phyloP scores from a whole-genome alignment of 1,139 yeast genomes.

The Komagataea norvegica region DNA sequence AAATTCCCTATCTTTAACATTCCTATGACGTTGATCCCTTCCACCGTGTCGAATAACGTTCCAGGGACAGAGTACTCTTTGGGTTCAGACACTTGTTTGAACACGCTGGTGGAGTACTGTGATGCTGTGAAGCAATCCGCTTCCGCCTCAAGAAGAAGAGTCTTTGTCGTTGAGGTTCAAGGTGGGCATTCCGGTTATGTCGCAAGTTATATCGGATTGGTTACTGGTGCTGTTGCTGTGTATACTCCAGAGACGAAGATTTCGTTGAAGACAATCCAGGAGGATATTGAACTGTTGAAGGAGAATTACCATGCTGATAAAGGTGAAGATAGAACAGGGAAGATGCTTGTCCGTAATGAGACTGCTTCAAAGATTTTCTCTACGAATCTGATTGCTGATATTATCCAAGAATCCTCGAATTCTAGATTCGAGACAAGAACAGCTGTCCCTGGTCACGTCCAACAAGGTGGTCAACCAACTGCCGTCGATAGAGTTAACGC shows the following conservation, averaged over 20 bases:
- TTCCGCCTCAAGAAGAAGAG: slow-evolving; percentile 71
- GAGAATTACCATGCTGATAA: slow-evolving; percentile 69
- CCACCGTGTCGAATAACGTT: slow-evolving; percentile 80
- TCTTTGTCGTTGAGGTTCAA: slow-evolving; percentile 79
- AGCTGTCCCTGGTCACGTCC: slow-evolving; percentile 97
- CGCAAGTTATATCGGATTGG: slow-evolving; percentile 64
- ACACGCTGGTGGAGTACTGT: slow-evolving; percentile 68
- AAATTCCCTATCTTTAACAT: slow-evolving; percentile 69
- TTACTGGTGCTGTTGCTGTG: slow-evolving; percentile 70
- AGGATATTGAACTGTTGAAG: slow-evolving; percentile 56
- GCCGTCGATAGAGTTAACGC: slow-evolving; percentile 93
- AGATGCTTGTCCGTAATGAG: slow-evolving; percentile 79
- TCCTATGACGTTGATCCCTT: slow-evolving; percentile 74
- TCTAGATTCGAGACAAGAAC: slow-evolving; percentile 86
- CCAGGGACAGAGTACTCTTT: slow-evolving; percentile 81
- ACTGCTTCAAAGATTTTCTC: slow-evolving; percentile 78
- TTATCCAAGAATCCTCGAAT: slow-evolving; percentile 71
- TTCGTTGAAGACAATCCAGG: slow-evolving; percentile 50
- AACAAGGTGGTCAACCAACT: slow-evolving; percentile 95
- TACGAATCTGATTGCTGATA: slow-evolving; percentile 76
- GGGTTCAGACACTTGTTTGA: slow-evolving; percentile 77
- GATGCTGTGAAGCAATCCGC: slow-evolving; percentile 79
- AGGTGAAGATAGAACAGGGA: slow-evolving; percentile 72
- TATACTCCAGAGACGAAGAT: slow-evolving; percentile 74
- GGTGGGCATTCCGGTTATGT: slow-evolving; percentile 82